phyloP scores from a whole-genome alignment of 176 grass and related monocot genomes.

The Hordeum marinum region DNA sequence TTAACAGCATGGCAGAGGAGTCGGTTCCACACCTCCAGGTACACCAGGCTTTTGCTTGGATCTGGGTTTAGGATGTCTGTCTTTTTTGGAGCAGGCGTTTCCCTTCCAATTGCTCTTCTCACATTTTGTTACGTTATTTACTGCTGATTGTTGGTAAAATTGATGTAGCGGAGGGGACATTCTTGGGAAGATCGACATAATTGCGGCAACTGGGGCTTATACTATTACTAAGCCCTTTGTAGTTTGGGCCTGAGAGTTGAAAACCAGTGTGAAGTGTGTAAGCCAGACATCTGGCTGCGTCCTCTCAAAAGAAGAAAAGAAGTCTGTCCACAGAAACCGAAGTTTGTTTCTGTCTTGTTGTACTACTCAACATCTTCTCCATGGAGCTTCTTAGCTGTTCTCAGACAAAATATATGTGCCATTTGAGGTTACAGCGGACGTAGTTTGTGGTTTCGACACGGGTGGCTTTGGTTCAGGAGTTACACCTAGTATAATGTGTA shows the following conservation, averaged over 20 bases:
- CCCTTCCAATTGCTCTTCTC: slow-evolving; percentile 23
- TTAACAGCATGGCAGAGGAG: too few species aligned
- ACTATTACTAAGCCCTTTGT: slow-evolving; percentile 16
- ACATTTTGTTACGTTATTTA: slow-evolving; percentile 45
- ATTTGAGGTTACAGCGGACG: not conserved
- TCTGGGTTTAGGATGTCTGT: slow-evolving; percentile 61
- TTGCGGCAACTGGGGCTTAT: slow-evolving; percentile 22
- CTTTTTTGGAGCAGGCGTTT: slow-evolving; percentile 57
- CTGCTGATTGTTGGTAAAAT: slow-evolving; percentile 31
- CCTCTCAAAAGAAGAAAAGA: not conserved
- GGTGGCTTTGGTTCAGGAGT: not conserved
- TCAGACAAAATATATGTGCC: not conserved
- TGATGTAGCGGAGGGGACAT: slow-evolving; percentile 52
- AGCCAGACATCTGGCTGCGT: not conserved
- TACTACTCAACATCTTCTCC: not conserved
- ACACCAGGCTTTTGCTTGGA: slow-evolving; percentile 51
- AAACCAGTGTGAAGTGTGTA: not conserved
- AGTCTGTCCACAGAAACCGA: not conserved
- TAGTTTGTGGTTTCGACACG: not conserved
- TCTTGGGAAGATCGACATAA: slow-evolving; percentile 51
- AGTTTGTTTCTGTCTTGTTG: slow-evolving; percentile 18
- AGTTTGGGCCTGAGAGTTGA: slow-evolving; percentile 25
- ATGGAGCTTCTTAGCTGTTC: not conserved
- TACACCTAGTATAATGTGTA: not conserved
- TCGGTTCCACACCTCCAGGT: too few species aligned